Percentiles rank a stretch among this genome's conserved stretches.
Conservation (phyloP, 192 early-diverging fungal genomes). For the Glomus cerebriforme region DNA sequence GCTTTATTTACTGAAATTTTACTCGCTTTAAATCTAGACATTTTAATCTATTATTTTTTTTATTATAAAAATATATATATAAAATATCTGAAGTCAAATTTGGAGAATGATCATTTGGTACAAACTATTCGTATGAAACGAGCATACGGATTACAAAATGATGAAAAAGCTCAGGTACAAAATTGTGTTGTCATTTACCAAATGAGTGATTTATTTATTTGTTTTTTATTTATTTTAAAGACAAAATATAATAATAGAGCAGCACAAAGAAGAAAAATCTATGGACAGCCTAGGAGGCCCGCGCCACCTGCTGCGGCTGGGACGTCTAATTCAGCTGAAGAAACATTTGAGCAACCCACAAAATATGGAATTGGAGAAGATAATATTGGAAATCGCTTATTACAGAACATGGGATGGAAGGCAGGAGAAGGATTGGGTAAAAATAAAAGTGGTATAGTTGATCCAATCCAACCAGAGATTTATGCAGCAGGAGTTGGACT, state of each 20-base stretch:
- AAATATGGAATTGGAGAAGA: conserved; percentile 52
- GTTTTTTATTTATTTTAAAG: conserved; percentile 4
- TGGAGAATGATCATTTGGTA: background rate
- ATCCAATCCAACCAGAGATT: conserved; percentile 41
- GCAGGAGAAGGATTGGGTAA: conserved; percentile 60
- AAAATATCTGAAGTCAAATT: background rate
- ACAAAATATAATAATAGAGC: conserved; percentile 51
- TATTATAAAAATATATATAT: background rate
- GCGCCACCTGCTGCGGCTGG: background rate
- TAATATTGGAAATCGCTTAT: conserved; percentile 61
- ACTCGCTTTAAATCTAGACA: background rate
- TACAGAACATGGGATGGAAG: conserved; percentile 69
- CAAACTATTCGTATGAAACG: background rate
- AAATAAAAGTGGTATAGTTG: conserved; percentile 46
- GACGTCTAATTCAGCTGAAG: conserved; percentile 6
- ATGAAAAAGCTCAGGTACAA: background rate
- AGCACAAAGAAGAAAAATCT: conserved; percentile 51
- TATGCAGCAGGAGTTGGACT: background rate
- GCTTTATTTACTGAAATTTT: too few relatives aligned
- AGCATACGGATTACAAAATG: background rate
- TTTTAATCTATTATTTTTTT: background rate
- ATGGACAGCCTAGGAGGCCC: conserved; percentile 45
- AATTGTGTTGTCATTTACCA: background rate
- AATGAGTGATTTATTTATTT: background rate
- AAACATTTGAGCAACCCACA: conserved; percentile 42